Evolutionary conservation across 2,329 filamentous ascomycete species (phyloP), one percentile per base, ranked within the genome.

Genomic region (Phaeophleospora eucalypticola): DNA sequence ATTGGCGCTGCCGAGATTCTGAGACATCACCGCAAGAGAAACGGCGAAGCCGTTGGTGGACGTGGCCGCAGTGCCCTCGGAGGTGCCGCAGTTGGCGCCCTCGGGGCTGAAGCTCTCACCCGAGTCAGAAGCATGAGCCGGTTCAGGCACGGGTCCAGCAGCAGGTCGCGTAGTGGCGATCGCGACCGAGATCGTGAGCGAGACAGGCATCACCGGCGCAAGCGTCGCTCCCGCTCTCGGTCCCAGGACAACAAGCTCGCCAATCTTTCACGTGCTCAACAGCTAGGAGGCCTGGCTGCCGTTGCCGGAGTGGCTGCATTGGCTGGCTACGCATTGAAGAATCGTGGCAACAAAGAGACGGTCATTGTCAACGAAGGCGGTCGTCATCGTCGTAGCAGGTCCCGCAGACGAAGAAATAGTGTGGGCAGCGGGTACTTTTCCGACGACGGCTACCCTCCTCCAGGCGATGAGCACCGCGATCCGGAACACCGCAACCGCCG

Each of bases 1-100:
- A 69, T 80, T 36, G 81, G 78, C 51, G 81, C 79, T 34, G 80
- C 79, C 32, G 79, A 82, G 54, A 66, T 84, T 29, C 55, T 83
- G 15, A 73, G 80, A 41, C 77, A 77, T 54, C 80, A 79, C 52
- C 72, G 74, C 40, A 81, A 78, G 66, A 68, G 64, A 36, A 69
- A 81, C 57, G 80, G 79, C 20, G 73, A 79, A 40, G 73, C 76
- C 7, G 69, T 73, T 9, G 75, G 78, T 36, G 70, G 71, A 52
- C 72, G 72, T 21, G 62, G 76, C 29, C 71, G 76, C 38, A 76
- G 75, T 56, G 73, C 78, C 36, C 66, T 82, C 33, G 80, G 80
- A 35, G 81, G 80, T 48, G 81, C 79, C 46, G 79, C 79, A 9
- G 62, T 83, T 3, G 81, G 81, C 43, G 81, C 79, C 17, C 72